phyloP scores from a whole-genome alignment of 345 rosid genomes.

The Geranium rotundifolium region DNA sequence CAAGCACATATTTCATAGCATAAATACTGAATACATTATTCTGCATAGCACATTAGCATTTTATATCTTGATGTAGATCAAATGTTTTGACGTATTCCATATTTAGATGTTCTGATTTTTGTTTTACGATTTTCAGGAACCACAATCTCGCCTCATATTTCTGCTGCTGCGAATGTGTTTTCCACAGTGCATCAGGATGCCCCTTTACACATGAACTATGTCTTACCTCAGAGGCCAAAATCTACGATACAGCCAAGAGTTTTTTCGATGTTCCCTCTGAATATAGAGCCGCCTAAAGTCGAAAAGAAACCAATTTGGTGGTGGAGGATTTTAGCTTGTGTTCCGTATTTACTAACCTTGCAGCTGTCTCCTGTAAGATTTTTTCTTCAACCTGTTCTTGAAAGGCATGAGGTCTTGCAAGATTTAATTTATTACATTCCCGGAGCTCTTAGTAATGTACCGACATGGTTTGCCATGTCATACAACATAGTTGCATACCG shows the following conservation, averaged over 20 bases:
- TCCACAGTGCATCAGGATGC: not conserved
- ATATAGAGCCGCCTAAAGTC: conserved; percentile 32
- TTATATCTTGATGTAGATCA: too few relatives aligned
- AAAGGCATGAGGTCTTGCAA: conserved; percentile 34
- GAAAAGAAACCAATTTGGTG: conserved; percentile 68
- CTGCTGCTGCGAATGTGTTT: not conserved
- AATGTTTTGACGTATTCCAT: not conserved
- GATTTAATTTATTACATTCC: conserved; percentile 56
- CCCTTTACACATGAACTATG: not conserved
- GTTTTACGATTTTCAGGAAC: conserved; percentile 2
- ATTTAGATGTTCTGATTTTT: not conserved
- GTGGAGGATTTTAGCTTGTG: conserved; percentile 67
- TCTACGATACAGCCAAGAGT: conserved; percentile 16
- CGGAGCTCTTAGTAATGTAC: conserved; percentile 58
- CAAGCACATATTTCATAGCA: not conserved
- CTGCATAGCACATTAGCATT: not conserved
- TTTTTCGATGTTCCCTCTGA: conserved; percentile 27
- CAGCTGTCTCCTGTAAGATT: conserved; percentile 62
- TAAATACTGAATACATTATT: not conserved
- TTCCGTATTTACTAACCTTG: conserved; percentile 66
- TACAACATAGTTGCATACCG: conserved; percentile 47
- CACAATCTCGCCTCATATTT: not conserved
- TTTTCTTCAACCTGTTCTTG: conserved; percentile 55
- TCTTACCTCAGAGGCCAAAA: conserved; percentile 1
- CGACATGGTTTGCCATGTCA: conserved; percentile 58